Percentiles rank a stretch among this genome's conserved stretches.
Evolutionary conservation across 2,329 filamentous ascomycete genomes (phyloP).

Genomic region (Arthrobotrys sphaeroides): DNA sequence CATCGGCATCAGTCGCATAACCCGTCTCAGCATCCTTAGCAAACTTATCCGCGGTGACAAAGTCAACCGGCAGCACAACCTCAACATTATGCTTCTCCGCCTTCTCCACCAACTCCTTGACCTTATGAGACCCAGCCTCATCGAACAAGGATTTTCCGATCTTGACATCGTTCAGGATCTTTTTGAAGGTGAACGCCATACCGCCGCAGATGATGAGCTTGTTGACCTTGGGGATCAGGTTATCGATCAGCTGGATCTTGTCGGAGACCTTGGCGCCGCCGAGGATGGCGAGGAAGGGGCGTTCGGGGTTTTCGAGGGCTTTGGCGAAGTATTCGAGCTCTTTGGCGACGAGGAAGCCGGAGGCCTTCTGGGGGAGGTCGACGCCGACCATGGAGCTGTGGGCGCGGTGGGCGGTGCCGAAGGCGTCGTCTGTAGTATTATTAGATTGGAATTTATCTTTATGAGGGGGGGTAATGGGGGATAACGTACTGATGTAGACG

Average conservation of each 20-base stretch:
- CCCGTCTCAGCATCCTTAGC: conserved; percentile 81
- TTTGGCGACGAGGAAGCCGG: conserved; percentile 99
- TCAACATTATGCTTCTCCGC: conserved; percentile 96
- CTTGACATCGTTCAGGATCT: conserved; percentile 88
- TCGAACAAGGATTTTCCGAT: conserved; percentile 95
- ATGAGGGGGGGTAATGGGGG: not conserved
- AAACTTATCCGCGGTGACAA: conserved; percentile 96
- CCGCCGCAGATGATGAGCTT: conserved; percentile 94
- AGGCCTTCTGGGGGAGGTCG: conserved; percentile 93
- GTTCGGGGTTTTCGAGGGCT: conserved; percentile 89
- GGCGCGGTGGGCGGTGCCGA: conserved; percentile 96
- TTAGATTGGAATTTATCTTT: not conserved
- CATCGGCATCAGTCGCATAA: conserved; percentile 82
- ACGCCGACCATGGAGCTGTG: conserved; percentile 99
- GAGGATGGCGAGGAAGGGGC: conserved; percentile 97
- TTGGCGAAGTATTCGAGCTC: conserved; percentile 99
- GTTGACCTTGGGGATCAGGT: conserved; percentile 97
- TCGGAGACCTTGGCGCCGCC: conserved; percentile 98
- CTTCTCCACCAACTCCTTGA: conserved; percentile 87
- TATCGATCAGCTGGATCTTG: conserved; percentile 99
- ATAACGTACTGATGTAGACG: conserved; percentile 86
- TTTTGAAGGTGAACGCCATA: conserved; percentile 99
- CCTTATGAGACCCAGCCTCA: conserved; percentile 90
- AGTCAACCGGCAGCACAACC: conserved; percentile 92
- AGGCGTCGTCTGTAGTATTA: conserved; percentile 81